Conservation (phyloP, 2,329 filamentous ascomycete species). For the Aspergillus neotritici region DNA sequence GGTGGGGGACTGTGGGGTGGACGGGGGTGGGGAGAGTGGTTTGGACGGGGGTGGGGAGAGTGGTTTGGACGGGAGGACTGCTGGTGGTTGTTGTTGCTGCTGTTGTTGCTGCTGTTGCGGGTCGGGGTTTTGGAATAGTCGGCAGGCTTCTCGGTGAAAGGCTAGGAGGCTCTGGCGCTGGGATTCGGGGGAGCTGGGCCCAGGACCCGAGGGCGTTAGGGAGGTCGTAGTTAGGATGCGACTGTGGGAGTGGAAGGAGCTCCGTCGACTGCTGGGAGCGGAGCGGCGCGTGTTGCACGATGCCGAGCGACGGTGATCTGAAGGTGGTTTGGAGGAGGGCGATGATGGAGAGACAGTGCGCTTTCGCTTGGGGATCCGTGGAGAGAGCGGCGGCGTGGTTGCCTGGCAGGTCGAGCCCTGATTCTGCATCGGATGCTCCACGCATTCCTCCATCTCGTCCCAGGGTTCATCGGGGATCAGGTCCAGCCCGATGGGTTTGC, state of each 20-base stretch:
- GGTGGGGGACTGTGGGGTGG: conserved; percentile 4
- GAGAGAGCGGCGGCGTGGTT: background rate
- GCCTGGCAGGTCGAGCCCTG: background rate
- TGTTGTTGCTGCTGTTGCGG: no score
- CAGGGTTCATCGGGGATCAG: background rate
- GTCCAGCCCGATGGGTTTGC: background rate
- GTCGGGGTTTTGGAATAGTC: conserved; percentile 30
- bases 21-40: conserved; percentile 3
- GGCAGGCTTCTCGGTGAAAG: conserved; percentile 38
- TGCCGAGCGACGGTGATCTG: conserved; percentile 25
- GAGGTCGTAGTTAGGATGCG: conserved; percentile 20
- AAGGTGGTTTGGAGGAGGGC: conserved; percentile 21
- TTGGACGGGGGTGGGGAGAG: background rate
- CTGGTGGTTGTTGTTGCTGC: no score
- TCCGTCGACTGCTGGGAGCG: conserved; percentile 22
- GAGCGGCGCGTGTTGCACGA: conserved; percentile 31
- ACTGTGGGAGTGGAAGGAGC: conserved; percentile 26
- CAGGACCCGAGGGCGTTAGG: conserved; percentile 21
- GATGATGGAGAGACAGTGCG: conserved; percentile 27
- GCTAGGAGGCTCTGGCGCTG: conserved; percentile 33
- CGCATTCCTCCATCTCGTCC: conserved; percentile 3
- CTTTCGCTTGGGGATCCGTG: conserved; percentile 15
- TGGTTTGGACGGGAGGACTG: no score
- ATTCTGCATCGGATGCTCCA: background rate
- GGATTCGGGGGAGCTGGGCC: conserved; percentile 16